A percentile compares a stretch with the other conserved stretches of the same genome.
Conservation (phyloP, 148 eudicot species). For the Mesembryanthemum crystallinum region DNA sequence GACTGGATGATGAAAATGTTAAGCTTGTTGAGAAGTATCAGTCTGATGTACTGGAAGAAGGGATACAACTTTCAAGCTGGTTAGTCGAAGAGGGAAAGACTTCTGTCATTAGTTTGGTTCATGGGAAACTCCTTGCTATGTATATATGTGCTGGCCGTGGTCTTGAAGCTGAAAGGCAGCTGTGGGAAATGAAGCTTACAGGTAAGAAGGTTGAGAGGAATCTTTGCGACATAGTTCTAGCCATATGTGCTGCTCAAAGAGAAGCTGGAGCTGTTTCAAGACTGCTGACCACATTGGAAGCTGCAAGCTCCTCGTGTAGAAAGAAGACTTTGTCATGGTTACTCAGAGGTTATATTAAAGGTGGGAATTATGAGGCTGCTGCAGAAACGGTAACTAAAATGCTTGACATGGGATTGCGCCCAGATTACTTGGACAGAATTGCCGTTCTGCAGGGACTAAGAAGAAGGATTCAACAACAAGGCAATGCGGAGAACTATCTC, state of each 20-base stretch:
- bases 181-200: slow-evolving; percentile 76
- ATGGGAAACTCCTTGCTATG: slow-evolving; percentile 87
- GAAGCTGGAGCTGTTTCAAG: slow-evolving; percentile 51
- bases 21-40: slow-evolving; percentile 61
- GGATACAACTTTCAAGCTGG: slow-evolving; percentile 64
- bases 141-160: slow-evolving; percentile 81
- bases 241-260: slow-evolving; percentile 80
- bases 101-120: slow-evolving; percentile 51
- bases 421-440: slow-evolving; percentile 61
- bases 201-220: slow-evolving; percentile 61
- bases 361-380: slow-evolving; percentile 66
- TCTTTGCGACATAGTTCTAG: slow-evolving; percentile 76
- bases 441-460: slow-evolving; percentile 82
- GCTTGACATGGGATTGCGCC: slow-evolving; percentile 64
- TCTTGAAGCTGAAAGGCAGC: slow-evolving; percentile 65
- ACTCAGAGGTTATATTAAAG: slow-evolving; percentile 82
- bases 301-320: slow-evolving; percentile 45
- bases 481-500: slow-evolving; percentile 57
- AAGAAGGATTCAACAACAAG: slow-evolving; percentile 49
- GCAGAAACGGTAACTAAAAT: slow-evolving; percentile 62
- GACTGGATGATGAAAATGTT: slow-evolving; percentile 47
- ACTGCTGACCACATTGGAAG: slow-evolving; percentile 61
- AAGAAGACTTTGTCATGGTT: slow-evolving; percentile 81
- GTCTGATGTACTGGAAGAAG: slow-evolving; percentile 56
- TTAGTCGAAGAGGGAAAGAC: slow-evolving; percentile 53